These are phyloP conservation scores for Martiniozyma abietophila DNA, from an alignment of 805 yeast species.

Conservation along the genomic window DNA sequence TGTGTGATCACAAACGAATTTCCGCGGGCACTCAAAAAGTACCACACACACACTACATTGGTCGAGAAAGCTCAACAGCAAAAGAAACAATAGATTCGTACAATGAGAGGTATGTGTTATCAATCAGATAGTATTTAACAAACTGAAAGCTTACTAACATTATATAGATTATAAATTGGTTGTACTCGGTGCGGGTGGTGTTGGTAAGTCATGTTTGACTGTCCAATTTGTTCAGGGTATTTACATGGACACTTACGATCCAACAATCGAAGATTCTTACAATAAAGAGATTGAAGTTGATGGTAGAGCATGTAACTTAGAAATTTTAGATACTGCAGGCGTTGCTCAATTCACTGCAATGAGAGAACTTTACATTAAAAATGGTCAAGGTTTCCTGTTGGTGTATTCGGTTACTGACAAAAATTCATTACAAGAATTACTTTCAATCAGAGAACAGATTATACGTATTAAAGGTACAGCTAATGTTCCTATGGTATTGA, in stretches of 20 bases:
- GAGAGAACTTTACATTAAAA: conserved; percentile 81
- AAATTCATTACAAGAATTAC: conserved; percentile 63
- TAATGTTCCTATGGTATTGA: conserved; percentile 79
- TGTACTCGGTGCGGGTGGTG: conserved; percentile 95
- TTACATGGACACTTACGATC: conserved; percentile 87
- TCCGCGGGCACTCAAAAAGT: too few relatives aligned
- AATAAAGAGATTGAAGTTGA: conserved; percentile 83
- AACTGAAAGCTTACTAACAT: conserved; percentile 8
- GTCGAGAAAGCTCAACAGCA: too few relatives aligned
- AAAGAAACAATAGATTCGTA: background rate
- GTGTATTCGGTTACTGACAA: conserved; percentile 54
- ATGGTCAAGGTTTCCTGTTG: conserved; percentile 66
- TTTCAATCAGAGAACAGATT: conserved; percentile 76
- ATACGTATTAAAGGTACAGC: conserved; percentile 68
- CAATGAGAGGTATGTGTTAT: conserved; percentile 10
- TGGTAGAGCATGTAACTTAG: conserved; percentile 78
- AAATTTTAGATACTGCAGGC: conserved; percentile 60
- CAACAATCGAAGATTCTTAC: conserved; percentile 95
- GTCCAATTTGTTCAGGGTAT: conserved; percentile 89
- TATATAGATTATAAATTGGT: conserved; percentile 72
- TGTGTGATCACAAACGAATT: too few relatives aligned
- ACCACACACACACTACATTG: too few relatives aligned
- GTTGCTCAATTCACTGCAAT: conserved; percentile 89
- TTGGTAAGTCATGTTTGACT: conserved; percentile 89
- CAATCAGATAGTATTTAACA: too few relatives aligned